Evolutionary conservation across 2,329 filamentous ascomycete species (phyloP).

Genomic region (Paraphoma sp.): DNA sequence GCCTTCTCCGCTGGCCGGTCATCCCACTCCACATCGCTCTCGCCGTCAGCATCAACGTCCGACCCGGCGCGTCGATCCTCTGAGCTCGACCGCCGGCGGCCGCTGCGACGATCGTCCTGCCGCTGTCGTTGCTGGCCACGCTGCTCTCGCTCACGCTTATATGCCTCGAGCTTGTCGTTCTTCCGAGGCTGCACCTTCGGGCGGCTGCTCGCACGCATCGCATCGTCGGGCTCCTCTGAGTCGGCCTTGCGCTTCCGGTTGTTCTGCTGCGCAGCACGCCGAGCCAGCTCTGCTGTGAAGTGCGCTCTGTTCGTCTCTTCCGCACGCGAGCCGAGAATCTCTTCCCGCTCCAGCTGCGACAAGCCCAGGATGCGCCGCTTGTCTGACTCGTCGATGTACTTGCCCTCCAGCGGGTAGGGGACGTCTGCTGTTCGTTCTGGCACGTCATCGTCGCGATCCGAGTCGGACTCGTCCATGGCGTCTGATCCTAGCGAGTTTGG

Average conservation of each 20-base stretch:
- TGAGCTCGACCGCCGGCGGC: constrained; percentile 53
- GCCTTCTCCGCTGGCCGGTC: constrained; percentile 58
- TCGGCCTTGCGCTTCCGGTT: constrained; percentile 77
- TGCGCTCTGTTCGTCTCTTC: constrained; percentile 81
- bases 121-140: constrained; percentile 64
- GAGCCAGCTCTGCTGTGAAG: constrained; percentile 82
- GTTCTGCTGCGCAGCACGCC: constrained; percentile 73
- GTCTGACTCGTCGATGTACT: constrained; percentile 67
- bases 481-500: constrained; percentile 79
- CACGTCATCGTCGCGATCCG: constrained; percentile 50
- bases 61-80: constrained; percentile 51
- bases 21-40: constrained; percentile 80
- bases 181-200: constrained; percentile 61
- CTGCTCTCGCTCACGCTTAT: constrained; percentile 61
- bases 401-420: constrained; percentile 84
- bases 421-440: constrained; percentile 66
- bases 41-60: constrained; percentile 70
- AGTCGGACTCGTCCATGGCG: constrained; percentile 83
- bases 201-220: constrained; percentile 70
- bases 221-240: constrained; percentile 78
- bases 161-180: constrained; percentile 77
- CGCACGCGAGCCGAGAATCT: constrained; percentile 85
- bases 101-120: constrained; percentile 56
- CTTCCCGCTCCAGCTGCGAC: constrained; percentile 89
- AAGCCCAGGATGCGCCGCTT: constrained; percentile 75